Evolutionary conservation across 805 yeast genomes (phyloP).

Genomic region (Yamadazyma philogaea): DNA sequence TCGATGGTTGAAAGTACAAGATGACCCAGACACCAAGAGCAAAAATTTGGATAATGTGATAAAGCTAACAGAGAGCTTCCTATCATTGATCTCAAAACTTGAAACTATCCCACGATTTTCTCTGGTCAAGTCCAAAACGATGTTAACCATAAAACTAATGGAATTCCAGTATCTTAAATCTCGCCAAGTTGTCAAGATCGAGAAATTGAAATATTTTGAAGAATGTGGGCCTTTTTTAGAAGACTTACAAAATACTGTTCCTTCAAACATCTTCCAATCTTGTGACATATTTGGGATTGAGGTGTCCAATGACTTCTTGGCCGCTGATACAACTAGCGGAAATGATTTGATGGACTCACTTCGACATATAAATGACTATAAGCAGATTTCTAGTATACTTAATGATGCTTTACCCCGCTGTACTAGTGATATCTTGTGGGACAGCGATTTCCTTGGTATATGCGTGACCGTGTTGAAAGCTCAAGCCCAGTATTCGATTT

Average conservation of each 20-base stretch:
- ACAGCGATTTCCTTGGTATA: background rate
- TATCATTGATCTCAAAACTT: conserved; percentile 18
- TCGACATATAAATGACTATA: background rate
- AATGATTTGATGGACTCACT: background rate
- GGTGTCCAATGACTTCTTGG: background rate
- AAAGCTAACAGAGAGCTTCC: conserved; percentile 25
- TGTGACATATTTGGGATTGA: background rate
- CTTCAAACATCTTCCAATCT: background rate
- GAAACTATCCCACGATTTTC: background rate
- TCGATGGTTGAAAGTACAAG: conserved; percentile 21
- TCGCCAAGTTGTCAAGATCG: background rate
- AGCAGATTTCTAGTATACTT: background rate
- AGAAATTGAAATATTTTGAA: background rate
- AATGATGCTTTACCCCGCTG: too few species aligned
- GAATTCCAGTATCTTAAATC: conserved; percentile 6
- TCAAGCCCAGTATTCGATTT: background rate
- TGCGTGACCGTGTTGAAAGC: background rate
- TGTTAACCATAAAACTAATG: background rate
- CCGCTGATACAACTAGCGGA: background rate
- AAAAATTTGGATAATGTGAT: conserved; percentile 22
- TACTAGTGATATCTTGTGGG: background rate
- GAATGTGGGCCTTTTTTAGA: background rate
- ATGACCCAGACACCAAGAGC: conserved; percentile 6
- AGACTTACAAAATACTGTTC: background rate
- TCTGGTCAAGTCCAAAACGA: background rate